Conservation (phyloP, 2,329 filamentous ascomycete species). For the Colletotrichum sp. region DNA sequence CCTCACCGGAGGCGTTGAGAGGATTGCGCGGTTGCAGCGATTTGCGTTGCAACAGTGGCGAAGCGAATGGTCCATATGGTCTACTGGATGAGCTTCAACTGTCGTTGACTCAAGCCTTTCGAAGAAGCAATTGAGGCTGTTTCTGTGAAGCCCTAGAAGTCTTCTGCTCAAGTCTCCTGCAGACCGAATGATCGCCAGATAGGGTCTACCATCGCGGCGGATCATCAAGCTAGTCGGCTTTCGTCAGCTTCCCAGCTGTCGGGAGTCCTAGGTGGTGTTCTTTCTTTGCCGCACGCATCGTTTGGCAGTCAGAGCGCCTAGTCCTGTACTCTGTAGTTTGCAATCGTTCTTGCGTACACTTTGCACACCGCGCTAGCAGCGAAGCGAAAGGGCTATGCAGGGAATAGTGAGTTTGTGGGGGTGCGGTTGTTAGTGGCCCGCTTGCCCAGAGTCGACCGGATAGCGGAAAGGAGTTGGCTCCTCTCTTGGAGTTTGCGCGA, state of each 20-base stretch:
- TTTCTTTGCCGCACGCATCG: slow-evolving; percentile 3
- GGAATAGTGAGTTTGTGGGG: slow-evolving; percentile 7
- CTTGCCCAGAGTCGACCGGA: background rate
- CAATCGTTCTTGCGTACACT: background rate
- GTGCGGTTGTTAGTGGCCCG: background rate
- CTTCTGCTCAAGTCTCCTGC: slow-evolving; percentile 3
- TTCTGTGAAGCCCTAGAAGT: slow-evolving; percentile 5
- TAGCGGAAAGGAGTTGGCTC: slow-evolving; percentile 15
- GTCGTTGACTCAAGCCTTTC: background rate
- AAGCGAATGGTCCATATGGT: background rate
- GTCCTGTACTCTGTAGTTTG: background rate
- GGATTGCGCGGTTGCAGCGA: background rate
- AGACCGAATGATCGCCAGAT: slow-evolving; percentile 3
- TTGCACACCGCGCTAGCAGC: background rate
- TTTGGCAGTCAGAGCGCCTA: background rate
- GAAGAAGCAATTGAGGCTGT: background rate
- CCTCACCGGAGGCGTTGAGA: background rate
- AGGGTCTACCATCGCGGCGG: slow-evolving; percentile 7
- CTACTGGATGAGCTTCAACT: background rate
- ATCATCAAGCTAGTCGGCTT: slow-evolving; percentile 13
- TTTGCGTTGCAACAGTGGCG: background rate
- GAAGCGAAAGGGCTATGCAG: slow-evolving; percentile 1
- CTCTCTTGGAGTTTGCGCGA: background rate
- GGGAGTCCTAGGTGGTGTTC: background rate
- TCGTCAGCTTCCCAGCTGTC: background rate